Evolutionary conservation across 192 early-diverging fungal species (phyloP).

Genomic region (Coemansia sp.): DNA sequence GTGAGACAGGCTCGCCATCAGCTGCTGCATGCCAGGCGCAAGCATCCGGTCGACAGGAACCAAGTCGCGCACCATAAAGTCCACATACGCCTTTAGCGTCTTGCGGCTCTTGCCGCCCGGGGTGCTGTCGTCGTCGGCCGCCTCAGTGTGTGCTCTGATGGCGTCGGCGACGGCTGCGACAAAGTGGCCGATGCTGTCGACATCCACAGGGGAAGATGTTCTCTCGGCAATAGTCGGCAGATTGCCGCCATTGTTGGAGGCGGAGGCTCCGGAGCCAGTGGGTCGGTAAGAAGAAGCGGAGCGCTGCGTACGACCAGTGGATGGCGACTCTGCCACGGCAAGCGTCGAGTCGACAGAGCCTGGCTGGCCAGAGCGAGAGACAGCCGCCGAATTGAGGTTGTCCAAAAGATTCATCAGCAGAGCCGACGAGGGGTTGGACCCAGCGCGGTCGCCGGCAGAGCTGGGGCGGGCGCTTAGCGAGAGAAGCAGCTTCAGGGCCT

Average conservation of each 20-base stretch:
- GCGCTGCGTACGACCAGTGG: conserved; percentile 3
- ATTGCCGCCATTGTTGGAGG: conserved; percentile 2
- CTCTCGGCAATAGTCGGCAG: conserved; percentile 1
- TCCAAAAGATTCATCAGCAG: conserved; percentile 27
- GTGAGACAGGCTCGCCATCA: conserved; percentile 33
- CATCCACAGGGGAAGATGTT: conserved; percentile 10
- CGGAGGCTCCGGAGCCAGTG: background rate
- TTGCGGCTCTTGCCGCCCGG: conserved; percentile 14
- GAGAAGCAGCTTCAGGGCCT: conserved; percentile 46
- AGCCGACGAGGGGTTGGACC: conserved; percentile 12
- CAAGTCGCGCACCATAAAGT: conserved; percentile 53
- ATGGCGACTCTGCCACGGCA: background rate
- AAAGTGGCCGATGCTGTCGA: conserved; percentile 35
- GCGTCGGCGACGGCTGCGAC: conserved; percentile 43
- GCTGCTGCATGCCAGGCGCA: conserved; percentile 48
- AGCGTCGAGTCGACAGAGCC: background rate
- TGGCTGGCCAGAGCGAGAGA: conserved; percentile 1
- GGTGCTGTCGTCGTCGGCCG: conserved; percentile 6
- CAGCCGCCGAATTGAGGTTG: conserved; percentile 13
- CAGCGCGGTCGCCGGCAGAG: conserved; percentile 12
- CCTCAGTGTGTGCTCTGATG: conserved; percentile 24
- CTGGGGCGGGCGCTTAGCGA: conserved; percentile 16
- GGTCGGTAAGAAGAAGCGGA: background rate
- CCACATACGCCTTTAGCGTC: conserved; percentile 38
- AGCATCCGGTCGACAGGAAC: conserved; percentile 42